These are phyloP conservation scores for Russula ochroleuca DNA, from an alignment of 768 basidiomycete genomes.

Conservation along the genomic window DNA sequence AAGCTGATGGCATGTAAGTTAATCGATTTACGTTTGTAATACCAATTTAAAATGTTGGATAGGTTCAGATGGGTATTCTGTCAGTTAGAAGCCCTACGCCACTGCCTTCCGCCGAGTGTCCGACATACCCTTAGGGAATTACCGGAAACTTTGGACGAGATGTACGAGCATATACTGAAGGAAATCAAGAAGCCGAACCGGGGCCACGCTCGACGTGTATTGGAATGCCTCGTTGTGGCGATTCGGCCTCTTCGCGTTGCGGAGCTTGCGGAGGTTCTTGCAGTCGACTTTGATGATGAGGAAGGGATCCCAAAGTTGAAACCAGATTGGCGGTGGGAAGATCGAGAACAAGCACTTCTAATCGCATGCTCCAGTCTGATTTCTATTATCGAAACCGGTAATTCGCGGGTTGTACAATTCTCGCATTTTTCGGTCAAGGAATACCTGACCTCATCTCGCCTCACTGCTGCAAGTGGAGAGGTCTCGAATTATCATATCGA, in stretches of 20 bases:
- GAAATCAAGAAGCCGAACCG: not conserved
- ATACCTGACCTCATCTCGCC: not conserved
- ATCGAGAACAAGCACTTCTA: not conserved
- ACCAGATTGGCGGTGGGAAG: not conserved
- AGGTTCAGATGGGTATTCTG: not conserved
- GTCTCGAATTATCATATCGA: not conserved
- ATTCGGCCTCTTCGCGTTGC: constrained; percentile 1
- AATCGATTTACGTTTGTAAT: not conserved
- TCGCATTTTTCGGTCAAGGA: not conserved
- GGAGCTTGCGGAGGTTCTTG: not conserved
- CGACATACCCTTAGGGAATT: not conserved
- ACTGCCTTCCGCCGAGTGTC: not conserved
- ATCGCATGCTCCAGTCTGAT: not conserved
- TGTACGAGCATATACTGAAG: not conserved
- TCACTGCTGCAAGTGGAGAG: not conserved
- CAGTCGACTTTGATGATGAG: not conserved
- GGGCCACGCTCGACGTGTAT: not conserved
- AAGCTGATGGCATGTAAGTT: not conserved
- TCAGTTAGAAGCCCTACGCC: not conserved
- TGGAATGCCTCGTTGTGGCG: not conserved
- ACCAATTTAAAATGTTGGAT: not conserved
- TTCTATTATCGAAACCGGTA: not conserved
- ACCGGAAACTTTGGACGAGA: not conserved
- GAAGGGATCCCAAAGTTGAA: not conserved
- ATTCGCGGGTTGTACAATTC: not conserved